Conservation (phyloP, 2,329 filamentous ascomycete species). For the Colletotrichum plurivorum region DNA sequence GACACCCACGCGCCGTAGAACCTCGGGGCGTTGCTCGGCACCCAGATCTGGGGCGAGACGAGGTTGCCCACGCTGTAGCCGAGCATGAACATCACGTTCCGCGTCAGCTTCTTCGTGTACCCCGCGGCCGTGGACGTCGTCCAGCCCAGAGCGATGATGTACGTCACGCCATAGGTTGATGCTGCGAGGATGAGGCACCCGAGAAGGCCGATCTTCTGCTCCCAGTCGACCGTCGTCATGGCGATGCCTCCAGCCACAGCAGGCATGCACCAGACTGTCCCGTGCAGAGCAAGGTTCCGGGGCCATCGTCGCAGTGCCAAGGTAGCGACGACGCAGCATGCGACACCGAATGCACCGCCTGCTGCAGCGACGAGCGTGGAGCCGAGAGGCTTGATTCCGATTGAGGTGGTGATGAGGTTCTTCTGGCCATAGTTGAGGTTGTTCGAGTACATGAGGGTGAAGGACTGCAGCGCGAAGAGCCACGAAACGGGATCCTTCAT, state of each 20-base stretch:
- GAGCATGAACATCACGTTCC: conserved; percentile 55
- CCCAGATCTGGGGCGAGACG: conserved; percentile 55
- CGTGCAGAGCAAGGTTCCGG: conserved; percentile 49
- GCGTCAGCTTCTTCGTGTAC: conserved; percentile 60
- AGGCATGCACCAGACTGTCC: conserved; percentile 49
- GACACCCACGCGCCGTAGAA: conserved; percentile 51
- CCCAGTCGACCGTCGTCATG: conserved; percentile 50
- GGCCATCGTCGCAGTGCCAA: conserved; percentile 50
- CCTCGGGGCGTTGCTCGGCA: conserved; percentile 45
- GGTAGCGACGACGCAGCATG: conserved; percentile 50
- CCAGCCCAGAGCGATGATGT: conserved; percentile 54
- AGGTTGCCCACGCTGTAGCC: conserved; percentile 54
- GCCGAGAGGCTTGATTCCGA: conserved; percentile 53
- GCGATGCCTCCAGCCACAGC: conserved; percentile 48
- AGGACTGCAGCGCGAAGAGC: conserved; percentile 49
- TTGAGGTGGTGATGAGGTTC: conserved; percentile 51
- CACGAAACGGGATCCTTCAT: conserved; percentile 50
- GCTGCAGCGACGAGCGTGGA: conserved; percentile 57
- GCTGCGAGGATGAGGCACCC: conserved; percentile 50
- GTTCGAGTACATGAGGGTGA: conserved; percentile 53
- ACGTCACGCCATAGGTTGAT: conserved; percentile 51
- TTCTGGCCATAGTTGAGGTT: conserved; percentile 57
- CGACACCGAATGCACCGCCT: conserved; percentile 52
- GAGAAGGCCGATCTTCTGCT: conserved; percentile 47
- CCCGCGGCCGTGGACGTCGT: conserved; percentile 53